A percentile compares a stretch with the other conserved stretches of the same genome.
These are phyloP conservation scores for Aspergillus leporis DNA, from an alignment of 495 filamentous ascomycete species.

Conservation along the genomic window DNA sequence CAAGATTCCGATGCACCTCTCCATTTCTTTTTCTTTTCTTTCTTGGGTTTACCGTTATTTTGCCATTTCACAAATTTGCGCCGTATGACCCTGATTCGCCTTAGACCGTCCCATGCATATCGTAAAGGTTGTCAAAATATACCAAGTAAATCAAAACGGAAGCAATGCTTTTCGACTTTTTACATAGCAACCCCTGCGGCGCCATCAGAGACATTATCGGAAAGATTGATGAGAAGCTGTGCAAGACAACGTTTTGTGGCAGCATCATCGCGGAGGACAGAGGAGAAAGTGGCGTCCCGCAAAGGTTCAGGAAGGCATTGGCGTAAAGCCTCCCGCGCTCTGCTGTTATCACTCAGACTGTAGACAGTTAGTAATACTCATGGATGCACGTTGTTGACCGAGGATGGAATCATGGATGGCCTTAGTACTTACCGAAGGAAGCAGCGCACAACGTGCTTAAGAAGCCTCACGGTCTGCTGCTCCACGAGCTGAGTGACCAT, in stretches of 20 bases:
- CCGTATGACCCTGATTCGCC: conserved; percentile 50
- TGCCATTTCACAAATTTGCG: conserved; percentile 39
- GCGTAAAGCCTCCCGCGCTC: conserved; percentile 89
- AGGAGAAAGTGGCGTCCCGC: conserved; percentile 94
- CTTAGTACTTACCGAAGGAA: conserved; percentile 74
- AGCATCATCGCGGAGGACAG: conserved; percentile 93
- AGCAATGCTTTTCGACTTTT: conserved; percentile 38
- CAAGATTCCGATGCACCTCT: conserved; percentile 12
- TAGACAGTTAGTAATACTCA: conserved; percentile 21
- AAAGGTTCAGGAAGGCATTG: conserved; percentile 97
- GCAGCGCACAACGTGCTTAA: conserved; percentile 98
- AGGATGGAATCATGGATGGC: background rate
- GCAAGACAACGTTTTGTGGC: conserved; percentile 97
- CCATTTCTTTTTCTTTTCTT: conserved; percentile 7
- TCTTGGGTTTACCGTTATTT: conserved; percentile 17
- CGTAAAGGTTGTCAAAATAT: conserved; percentile 43
- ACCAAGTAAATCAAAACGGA: conserved; percentile 38
- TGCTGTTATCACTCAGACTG: conserved; percentile 93
- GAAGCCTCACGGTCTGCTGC: conserved; percentile 90
- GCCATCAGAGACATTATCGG: conserved; percentile 81
- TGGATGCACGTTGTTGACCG: background rate
- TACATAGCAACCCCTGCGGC: conserved; percentile 50
- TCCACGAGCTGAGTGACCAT: conserved; percentile 98
- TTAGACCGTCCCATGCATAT: conserved; percentile 53
- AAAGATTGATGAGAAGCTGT: conserved; percentile 94